These are phyloP conservation scores for Puccinia polysora DNA, from an alignment of 1,284 basidiomycete species.

Conservation along the genomic window DNA sequence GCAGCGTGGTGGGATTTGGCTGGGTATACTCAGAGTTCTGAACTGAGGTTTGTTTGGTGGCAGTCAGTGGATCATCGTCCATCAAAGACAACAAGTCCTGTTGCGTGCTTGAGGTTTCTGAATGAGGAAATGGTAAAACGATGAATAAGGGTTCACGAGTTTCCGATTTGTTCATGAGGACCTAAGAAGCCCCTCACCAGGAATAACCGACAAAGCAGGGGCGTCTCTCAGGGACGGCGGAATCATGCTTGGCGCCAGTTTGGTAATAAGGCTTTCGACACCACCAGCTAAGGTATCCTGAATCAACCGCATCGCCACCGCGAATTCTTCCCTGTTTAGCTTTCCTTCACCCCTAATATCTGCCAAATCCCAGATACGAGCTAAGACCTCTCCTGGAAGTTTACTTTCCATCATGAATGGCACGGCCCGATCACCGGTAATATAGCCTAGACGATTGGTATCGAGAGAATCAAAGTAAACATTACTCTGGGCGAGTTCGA, in stretches of 20 bases:
- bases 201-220: conserved; percentile 38
- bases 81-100: conserved; percentile 57
- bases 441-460: conserved; percentile 67
- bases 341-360: conserved; percentile 84
- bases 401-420: conserved; percentile 94
- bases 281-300: conserved; percentile 75
- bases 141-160: conserved; percentile 46
- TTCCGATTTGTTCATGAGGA: conserved; percentile 48
- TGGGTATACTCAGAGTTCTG: conserved; percentile 42
- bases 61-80: conserved; percentile 61
- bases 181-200: conserved; percentile 44
- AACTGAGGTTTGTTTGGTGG: conserved; percentile 22
- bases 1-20: conserved; percentile 1
- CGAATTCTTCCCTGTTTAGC: conserved; percentile 87
- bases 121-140: conserved; percentile 49
- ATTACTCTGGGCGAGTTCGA: conserved; percentile 77
- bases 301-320: conserved; percentile 92
- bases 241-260: conserved; percentile 68
- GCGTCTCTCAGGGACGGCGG: conserved; percentile 69
- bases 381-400: conserved; percentile 74
- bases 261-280: conserved; percentile 66
- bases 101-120: conserved; percentile 51
- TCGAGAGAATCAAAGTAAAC: conserved; percentile 80
- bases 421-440: conserved; percentile 90
- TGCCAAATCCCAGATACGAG: conserved; percentile 91